Conservation (phyloP, 345 rosid genomes). For the Lumnitzera racemosa region DNA sequence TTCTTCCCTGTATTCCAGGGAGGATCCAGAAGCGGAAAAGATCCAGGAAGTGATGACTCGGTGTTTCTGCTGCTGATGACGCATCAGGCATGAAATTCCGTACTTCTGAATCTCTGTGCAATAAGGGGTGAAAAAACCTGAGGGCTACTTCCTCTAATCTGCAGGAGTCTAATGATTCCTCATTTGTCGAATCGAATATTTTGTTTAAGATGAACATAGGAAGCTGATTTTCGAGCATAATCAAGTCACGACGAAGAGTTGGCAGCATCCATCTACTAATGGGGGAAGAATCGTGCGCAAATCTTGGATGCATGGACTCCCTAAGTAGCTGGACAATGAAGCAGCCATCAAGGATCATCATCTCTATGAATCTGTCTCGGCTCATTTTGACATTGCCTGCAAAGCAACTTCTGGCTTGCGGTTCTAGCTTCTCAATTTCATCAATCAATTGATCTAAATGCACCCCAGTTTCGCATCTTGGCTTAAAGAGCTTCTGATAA, state of each 20-base stretch:
- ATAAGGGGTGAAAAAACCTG: constrained; percentile 19
- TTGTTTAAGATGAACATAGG: constrained; percentile 13
- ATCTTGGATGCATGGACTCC: constrained; percentile 5
- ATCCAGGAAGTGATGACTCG: constrained; percentile 21
- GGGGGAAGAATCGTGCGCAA: neutral
- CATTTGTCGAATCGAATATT: constrained; percentile 5
- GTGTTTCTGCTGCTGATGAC: neutral
- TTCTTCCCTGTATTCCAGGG: constrained; percentile 1
- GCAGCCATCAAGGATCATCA: constrained; percentile 32
- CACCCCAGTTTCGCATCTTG: neutral
- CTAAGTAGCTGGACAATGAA: constrained; percentile 23
- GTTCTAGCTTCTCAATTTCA: too few species aligned
- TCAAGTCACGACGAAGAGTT: constrained; percentile 15
- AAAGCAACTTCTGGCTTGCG: neutral
- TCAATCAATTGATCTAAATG: too few species aligned
- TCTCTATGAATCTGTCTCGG: neutral
- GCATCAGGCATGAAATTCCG: neutral
- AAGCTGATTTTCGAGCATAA: constrained; percentile 31
- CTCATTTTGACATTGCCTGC: neutral
- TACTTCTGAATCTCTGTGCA: constrained; percentile 1
- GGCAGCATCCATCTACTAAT: constrained; percentile 27
- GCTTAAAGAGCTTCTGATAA: constrained; percentile 9
- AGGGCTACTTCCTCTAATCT: too few species aligned
- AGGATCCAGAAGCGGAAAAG: constrained; percentile 22
- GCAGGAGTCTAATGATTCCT: neutral